Evolutionary conservation across 805 yeast genomes (phyloP).

Genomic region (Blastobotrys attinorum): DNA sequence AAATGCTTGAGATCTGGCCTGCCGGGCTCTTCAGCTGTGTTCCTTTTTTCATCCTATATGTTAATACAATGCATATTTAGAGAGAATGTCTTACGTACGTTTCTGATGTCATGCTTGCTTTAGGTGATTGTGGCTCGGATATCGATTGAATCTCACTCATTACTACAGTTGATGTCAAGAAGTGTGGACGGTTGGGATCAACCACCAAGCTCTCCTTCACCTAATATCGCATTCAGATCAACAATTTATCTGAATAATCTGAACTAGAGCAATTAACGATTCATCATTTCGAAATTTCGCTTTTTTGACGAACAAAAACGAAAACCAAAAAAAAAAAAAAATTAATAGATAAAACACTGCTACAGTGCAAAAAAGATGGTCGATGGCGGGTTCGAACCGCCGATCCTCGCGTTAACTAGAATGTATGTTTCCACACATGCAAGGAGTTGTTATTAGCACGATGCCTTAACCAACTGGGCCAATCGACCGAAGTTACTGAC

Average conservation of each 20-base stretch:
- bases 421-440: not conserved
- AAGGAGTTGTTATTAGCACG: conserved; percentile 3
- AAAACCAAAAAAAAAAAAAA: no score
- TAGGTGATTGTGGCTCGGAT: not conserved
- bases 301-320: not conserved
- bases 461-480: conserved; percentile 4
- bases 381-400: conserved; percentile 3
- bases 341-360: no score
- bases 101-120: not conserved
- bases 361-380: not conserved
- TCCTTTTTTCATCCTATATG: not conserved
- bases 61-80: not conserved
- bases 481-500: not conserved
- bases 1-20: conserved; percentile 2
- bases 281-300: not conserved
- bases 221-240: not conserved
- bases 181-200: not conserved
- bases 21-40: not conserved
- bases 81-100: not conserved
- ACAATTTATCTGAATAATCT: not conserved
- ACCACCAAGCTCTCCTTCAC: not conserved
- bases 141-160: not conserved
- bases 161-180: not conserved
- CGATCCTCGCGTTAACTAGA: conserved; percentile 2
- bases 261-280: not conserved